Evolutionary conservation across 345 rosid species (phyloP).

Genomic region (Salix arbutifolia): DNA sequence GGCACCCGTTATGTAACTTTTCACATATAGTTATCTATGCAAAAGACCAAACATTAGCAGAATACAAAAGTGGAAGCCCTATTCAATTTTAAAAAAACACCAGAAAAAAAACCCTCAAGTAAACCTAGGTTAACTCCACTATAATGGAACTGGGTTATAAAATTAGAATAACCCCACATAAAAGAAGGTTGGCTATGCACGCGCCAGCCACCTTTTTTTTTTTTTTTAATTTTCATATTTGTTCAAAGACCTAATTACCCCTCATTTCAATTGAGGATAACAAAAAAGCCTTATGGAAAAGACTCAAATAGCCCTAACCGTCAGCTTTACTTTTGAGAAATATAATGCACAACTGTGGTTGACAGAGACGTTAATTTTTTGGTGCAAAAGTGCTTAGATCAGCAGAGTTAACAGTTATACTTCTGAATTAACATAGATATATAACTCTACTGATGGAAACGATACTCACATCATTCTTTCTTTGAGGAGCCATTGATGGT

Average conservation of each 20-base stretch:
- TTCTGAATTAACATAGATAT: not conserved
- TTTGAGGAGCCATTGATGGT: constrained; percentile 59
- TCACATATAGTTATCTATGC: not conserved
- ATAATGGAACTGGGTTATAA: no score
- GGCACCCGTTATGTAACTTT: not conserved
- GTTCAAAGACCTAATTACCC: no score
- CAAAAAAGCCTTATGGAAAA: no score
- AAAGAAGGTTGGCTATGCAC: no score
- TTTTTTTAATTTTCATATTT: no score
- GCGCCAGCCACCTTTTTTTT: no score
- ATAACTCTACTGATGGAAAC: not conserved
- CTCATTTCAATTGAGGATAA: no score
- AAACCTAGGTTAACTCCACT: no score
- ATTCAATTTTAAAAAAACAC: not conserved
- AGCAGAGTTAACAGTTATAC: not conserved
- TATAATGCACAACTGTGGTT: not conserved
- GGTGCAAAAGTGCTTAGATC: not conserved
- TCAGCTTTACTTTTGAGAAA: no score
- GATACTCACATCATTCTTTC: constrained; percentile 77
- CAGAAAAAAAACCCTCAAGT: no score
- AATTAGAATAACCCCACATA: no score
- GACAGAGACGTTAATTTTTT: not conserved
- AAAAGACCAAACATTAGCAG: not conserved
- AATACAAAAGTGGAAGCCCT: not conserved
- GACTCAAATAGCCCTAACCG: no score